These are phyloP conservation scores for Arthrocladium fulminans DNA, from an alignment of 2,329 filamentous ascomycete species.

Conservation along the genomic window DNA sequence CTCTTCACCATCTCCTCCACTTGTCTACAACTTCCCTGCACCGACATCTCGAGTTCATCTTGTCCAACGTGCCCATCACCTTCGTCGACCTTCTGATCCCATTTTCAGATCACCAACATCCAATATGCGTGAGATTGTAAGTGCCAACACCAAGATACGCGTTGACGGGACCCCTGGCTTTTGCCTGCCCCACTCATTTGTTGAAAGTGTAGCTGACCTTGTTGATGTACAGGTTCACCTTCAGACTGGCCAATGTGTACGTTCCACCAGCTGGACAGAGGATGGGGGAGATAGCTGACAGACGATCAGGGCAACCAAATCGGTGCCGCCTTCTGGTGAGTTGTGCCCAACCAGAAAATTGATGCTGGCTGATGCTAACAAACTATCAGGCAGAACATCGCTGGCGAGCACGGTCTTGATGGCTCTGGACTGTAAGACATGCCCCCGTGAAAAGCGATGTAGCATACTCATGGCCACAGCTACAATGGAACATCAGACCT, in stretches of 20 bases:
- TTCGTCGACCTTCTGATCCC: slow-evolving; percentile 6
- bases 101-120: slow-evolving; percentile 19
- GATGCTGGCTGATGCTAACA: slow-evolving; percentile 32
- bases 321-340: slow-evolving; percentile 97
- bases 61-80: slow-evolving; percentile 2
- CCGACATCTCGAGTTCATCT: slow-evolving; percentile 3
- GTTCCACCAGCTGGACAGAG: slow-evolving; percentile 29
- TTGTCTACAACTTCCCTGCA: slow-evolving; percentile 8
- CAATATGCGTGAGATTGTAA: slow-evolving; percentile 68
- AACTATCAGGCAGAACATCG: slow-evolving; percentile 62
- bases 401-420: slow-evolving; percentile 92
- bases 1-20: slow-evolving; percentile 7
- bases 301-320: slow-evolving; percentile 90
- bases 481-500: slow-evolving; percentile 98
- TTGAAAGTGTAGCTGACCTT: slow-evolving; percentile 48
- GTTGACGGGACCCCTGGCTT: slow-evolving; percentile 26
- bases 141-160: slow-evolving; percentile 28
- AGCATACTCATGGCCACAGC: slow-evolving; percentile 37
- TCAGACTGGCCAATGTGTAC: slow-evolving; percentile 99
- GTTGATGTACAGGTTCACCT: slow-evolving; percentile 76
- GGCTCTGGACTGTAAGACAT: slow-evolving; percentile 84
- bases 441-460: slow-evolving; percentile 5
- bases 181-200: slow-evolving; percentile 24
- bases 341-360: slow-evolving; percentile 24
- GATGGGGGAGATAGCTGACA: background rate